Evolutionary conservation across 2,329 filamentous ascomycete species (phyloP), one percentile per base, ranked within the genome.

Genomic region (Zymoseptoria tritici): DNA sequence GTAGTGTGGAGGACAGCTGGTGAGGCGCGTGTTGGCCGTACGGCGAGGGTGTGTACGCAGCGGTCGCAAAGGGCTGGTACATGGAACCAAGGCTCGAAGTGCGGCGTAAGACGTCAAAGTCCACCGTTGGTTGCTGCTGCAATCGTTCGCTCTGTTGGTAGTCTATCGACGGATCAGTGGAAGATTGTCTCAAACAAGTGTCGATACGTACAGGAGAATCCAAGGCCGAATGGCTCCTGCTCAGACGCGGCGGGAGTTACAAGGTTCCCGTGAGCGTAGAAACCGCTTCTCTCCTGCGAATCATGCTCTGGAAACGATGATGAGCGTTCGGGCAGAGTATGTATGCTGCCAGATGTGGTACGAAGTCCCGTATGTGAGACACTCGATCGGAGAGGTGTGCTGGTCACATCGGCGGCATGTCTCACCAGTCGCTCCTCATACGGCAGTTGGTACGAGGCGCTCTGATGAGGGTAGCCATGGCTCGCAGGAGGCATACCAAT

Each of bases 341-440:
- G 62, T 31, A 59, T 58, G 22, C 66, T 65, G 29, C 55, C 56
- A 46, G 54, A 61, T n/a, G 58, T 55, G n/a, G 65, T 59, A 16
- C 60, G 59, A 20, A 70, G 53, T 5, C 62, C 61, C 36, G 67
- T 73, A 62, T 79, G 79, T 36, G 76, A 78, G 70, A 79, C 76
- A 69, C 76, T 79, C 7, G 76, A 74, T 57, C 78, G 71, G 13
- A 80, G 68, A 2, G 77, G 77, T 11, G 77, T 79, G 31, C 74
- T 73, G 3, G 77, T 68, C 4, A 75, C 73, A 60, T 79, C 78
- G 31, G 74, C 75, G 31, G 75, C 69, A 21, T 72, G 72, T 55
- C 77, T 71, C 52, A 67, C 66, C 22, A 78, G 70, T 42, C 76
- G 71, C 60, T 79, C 77, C 57, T 79, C 76, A 4, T 78, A 66